Conservation (phyloP, 441 rosid genomes). For the Theobroma grandiflorum region DNA sequence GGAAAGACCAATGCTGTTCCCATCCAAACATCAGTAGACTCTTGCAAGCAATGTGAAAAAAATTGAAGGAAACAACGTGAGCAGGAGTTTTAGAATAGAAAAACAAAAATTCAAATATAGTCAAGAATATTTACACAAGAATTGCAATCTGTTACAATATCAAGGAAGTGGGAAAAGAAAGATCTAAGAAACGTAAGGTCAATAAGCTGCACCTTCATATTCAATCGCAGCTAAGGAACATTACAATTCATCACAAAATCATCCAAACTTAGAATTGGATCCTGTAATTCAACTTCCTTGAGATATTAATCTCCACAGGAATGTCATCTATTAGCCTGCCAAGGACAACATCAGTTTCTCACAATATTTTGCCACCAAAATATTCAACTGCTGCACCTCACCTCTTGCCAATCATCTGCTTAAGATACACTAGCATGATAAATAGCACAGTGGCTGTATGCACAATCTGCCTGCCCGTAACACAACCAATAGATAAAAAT, state of each 20-base stretch:
- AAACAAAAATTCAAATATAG: not conserved
- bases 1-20: slow-evolving; percentile 13
- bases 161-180: not conserved
- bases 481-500: not conserved
- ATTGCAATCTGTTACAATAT: slow-evolving; percentile 13
- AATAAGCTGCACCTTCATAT: slow-evolving; percentile 17
- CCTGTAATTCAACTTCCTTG: slow-evolving; percentile 7
- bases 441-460: not conserved
- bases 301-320: slow-evolving; percentile 18
- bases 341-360: slow-evolving; percentile 6
- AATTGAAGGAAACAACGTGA: slow-evolving; percentile 29
- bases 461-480: not conserved
- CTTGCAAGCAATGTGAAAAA: slow-evolving; percentile 40
- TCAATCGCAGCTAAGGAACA: slow-evolving; percentile 17
- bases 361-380: not conserved
- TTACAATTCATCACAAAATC: slow-evolving; percentile 18
- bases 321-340: slow-evolving; percentile 28
- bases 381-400: slow-evolving; percentile 5
- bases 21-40: slow-evolving; percentile 30
- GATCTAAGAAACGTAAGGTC: slow-evolving; percentile 10
- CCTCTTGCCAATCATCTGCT: not conserved
- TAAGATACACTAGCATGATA: not conserved
- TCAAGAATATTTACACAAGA: slow-evolving; percentile 30
- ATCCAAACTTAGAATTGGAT: not conserved
- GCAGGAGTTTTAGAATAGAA: not conserved